Evolutionary conservation across 2,329 filamentous ascomycete species (phyloP).

Genomic region (Atkinsonella hypoxylon): DNA sequence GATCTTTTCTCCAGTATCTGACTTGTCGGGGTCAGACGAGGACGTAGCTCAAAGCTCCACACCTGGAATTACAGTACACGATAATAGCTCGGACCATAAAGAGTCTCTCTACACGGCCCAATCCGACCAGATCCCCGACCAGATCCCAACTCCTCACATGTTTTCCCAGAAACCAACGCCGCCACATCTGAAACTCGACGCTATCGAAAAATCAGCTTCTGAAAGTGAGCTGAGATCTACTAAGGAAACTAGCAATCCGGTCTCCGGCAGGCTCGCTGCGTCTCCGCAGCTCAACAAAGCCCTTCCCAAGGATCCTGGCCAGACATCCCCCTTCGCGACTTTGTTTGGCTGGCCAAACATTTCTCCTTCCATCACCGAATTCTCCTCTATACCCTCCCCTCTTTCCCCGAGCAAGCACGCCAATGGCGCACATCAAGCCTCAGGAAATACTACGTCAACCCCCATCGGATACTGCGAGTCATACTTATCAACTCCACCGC

Average conservation of each 20-base stretch:
- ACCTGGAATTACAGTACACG: constrained; percentile 15
- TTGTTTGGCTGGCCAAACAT: constrained; percentile 42
- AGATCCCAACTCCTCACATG: constrained; percentile 33
- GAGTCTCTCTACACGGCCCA: constrained; percentile 20
- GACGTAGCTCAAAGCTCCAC: constrained; percentile 16
- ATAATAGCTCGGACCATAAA: constrained; percentile 16
- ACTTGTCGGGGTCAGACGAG: constrained; percentile 10
- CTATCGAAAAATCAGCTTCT: constrained; percentile 22
- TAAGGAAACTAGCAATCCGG: constrained; percentile 15
- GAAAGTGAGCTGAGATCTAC: constrained; percentile 15
- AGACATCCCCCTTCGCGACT: constrained; percentile 33
- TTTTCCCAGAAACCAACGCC: constrained; percentile 37
- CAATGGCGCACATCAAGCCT: constrained; percentile 19
- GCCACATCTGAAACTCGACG: constrained; percentile 39
- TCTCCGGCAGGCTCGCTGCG: constrained; percentile 14
- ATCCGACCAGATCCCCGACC: constrained; percentile 26
- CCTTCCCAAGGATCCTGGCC: constrained; percentile 40
- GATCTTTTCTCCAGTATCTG: constrained; percentile 26
- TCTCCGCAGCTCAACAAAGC: constrained; percentile 39
- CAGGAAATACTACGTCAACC: constrained; percentile 19
- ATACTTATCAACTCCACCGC: constrained; percentile 37
- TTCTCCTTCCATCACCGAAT: constrained; percentile 36
- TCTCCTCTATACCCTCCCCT: constrained; percentile 43
- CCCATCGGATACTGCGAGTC: constrained; percentile 38
- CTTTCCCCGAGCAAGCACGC: constrained; percentile 29